phyloP scores from a whole-genome alignment of 2,329 filamentous ascomycete genomes.

The Fusarium bactridioides region DNA sequence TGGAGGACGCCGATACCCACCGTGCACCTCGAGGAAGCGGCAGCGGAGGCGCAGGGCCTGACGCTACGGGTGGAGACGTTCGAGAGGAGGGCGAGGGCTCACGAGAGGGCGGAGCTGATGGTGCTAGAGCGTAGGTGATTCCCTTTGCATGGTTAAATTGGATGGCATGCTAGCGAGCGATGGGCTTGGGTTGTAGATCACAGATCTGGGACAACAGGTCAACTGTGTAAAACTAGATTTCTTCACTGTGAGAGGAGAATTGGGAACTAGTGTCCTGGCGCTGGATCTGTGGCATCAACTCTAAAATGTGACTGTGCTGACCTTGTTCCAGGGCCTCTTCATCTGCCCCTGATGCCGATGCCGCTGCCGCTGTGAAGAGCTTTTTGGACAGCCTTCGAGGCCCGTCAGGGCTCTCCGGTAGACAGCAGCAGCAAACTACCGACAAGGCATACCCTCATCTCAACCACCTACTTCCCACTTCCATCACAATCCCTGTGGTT shows the following conservation, averaged over 20 bases:
- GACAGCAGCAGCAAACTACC: slow-evolving; percentile 42
- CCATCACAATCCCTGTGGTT: slow-evolving; percentile 80
- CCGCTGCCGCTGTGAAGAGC: slow-evolving; percentile 82
- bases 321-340: slow-evolving; percentile 63
- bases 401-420: slow-evolving; percentile 52
- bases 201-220: slow-evolving; percentile 37
- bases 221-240: slow-evolving; percentile 47
- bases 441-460: slow-evolving; percentile 81
- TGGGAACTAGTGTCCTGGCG: slow-evolving; percentile 40
- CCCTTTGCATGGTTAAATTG: slow-evolving; percentile 43
- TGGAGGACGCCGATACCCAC: slow-evolving; percentile 71
- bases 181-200: slow-evolving; percentile 34
- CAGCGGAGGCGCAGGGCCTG: slow-evolving; percentile 83
- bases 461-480: slow-evolving; percentile 81
- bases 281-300: slow-evolving; percentile 32
- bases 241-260: slow-evolving; percentile 42
- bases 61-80: slow-evolving; percentile 89
- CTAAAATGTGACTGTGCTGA: slow-evolving; percentile 52
- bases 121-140: slow-evolving; percentile 97
- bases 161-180: slow-evolving; percentile 34
- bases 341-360: slow-evolving; percentile 73
- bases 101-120: slow-evolving; percentile 93
- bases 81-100: slow-evolving; percentile 88
- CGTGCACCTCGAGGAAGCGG: slow-evolving; percentile 66
- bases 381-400: slow-evolving; percentile 84